Base-by-base conservation (phyloP, 805 yeast genomes). In the Saccharomyces eubayanus region DNA sequence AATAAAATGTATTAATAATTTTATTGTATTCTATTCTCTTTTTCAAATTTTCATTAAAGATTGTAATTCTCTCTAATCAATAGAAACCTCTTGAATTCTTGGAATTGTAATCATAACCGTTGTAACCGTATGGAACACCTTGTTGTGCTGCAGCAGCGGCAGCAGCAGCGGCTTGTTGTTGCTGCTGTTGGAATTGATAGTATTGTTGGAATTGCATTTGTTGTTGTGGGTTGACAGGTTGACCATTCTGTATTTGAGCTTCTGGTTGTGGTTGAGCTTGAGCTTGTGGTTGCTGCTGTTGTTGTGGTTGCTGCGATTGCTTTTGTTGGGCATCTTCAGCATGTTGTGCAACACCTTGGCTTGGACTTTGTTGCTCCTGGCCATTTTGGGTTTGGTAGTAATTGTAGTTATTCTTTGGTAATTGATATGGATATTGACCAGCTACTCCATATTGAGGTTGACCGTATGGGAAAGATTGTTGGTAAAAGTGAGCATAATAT, bases 381-480 rank as follows among this genome's bases (percentile, higher is more conserved):
- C 48, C 53, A 50, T 61, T 63, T 43, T 57, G 62, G 40, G 61
- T 65, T 51, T 61, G 68, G 52, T 64, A 63, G 52, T 56, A 58
- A 52, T 58, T 62, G 61, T 64, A 64, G 41, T 62, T 62, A 24
- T 55, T 63, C 52, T 65, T 64, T 55, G 69, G 68, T 28, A 58
- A 61, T 56, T 63, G 69, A 54, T 63, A 62, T 49, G 68, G 67
- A 51, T 65, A 66, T 58, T 66, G 70, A 51, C 66, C 67, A 43
- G 65, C 67, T 59, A 62, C 60, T 41, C 68, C 68, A 48, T 68
- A 68, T 56, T 68, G 72, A 48, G 72, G 72, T 57, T 68, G 71
- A 45, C 64, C 71, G 51, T 68, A 68, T 52, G 71, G 71, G 67
- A 69, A 65, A 14, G 68, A 63, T 58, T 69, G 71, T 55, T 67